Evolutionary conservation across 345 rosid genomes (phyloP), one percentile per base, ranked within the genome.

Genomic region (Garcia nutans): DNA sequence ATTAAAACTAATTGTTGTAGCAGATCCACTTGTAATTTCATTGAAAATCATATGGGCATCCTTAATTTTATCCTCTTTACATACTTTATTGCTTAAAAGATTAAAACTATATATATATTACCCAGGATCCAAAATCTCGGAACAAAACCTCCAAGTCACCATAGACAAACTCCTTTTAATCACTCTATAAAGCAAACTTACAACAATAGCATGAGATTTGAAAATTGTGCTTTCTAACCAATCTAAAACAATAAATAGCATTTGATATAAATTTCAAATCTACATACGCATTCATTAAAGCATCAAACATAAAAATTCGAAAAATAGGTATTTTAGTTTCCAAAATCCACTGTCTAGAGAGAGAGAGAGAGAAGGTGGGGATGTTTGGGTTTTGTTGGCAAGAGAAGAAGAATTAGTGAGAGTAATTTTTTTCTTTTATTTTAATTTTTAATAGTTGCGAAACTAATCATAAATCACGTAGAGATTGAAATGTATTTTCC

Each of bases 201-300:
- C 88, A 87, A 16, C 93, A 96, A 71, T 74, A 77, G 77, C 79
- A 13, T 4, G 97, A 92, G 49, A 84, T 70, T 10, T 23, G 68
- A 67, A 82, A 79, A 41, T 81, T 82, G 76, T 83, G 86, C 86
- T 84, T 90, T 71, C 80, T 89, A 74, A 85, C 82, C 69, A 93
- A 84, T 80, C 96, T 87, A 83, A 88, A 89, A 72, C 88, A 88
- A 81, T 90, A 92, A 79, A 93, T 82, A 55, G 94, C 96, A 82
- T 93, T 97, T 24, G 87, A 71, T 28, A 90, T 16, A 64, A 84
- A 89, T 10, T 89, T 88, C 19, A 74, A 71, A 71, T 88, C 85
- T 22, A 81, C 71, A 80, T 85, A 92, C 5, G 82, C 82, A 54
- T 81, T 82, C 87, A 92, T 85, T 78, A 93, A 80, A 59, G 87